Percentiles rank a stretch among this genome's conserved stretches.
phyloP scores from a whole-genome alignment of 176 grass and related monocot species.

The Guadua angustifolia region DNA sequence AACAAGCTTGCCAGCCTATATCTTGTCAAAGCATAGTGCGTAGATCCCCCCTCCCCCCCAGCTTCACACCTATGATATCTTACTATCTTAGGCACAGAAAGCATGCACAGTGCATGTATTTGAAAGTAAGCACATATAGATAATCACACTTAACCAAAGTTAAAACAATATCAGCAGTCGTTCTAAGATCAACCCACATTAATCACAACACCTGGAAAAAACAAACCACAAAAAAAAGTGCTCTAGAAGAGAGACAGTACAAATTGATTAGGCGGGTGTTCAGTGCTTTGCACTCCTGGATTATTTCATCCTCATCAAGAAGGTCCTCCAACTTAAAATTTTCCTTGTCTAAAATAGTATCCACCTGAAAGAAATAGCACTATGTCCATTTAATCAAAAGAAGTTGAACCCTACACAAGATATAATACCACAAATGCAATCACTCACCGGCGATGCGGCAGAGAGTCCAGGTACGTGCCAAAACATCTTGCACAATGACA shows the following conservation, averaged over 20 bases:
- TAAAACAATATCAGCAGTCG: slow-evolving; percentile 27
- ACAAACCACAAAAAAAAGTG: slow-evolving; percentile 25
- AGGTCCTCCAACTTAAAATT: slow-evolving; percentile 90
- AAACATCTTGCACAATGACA: slow-evolving; percentile 71
- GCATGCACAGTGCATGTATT: background rate
- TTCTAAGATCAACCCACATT: slow-evolving; percentile 1
- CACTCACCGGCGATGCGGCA: slow-evolving; percentile 80
- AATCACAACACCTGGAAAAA: slow-evolving; percentile 16
- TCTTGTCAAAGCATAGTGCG: background rate
- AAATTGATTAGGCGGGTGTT: slow-evolving; percentile 95
- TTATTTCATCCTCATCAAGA: slow-evolving; percentile 97
- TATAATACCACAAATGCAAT: slow-evolving; percentile 19
- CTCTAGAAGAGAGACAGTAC: slow-evolving; percentile 56
- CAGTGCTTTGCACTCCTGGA: slow-evolving; percentile 99
- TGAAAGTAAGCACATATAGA: background rate
- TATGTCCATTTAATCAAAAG: slow-evolving; percentile 3
- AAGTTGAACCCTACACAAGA: background rate
- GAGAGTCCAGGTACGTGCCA: slow-evolving; percentile 91
- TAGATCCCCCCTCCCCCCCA: background rate
- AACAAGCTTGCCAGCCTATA: background rate
- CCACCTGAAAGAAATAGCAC: slow-evolving; percentile 76
- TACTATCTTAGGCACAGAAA: slow-evolving; percentile 18
- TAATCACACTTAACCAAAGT: slow-evolving; percentile 9
- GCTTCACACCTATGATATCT: background rate
- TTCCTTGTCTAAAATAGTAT: slow-evolving; percentile 93